Percentiles rank a stretch among this genome's conserved stretches.
Conservation (phyloP, 306 rosid species). For the Sicyos edulis region DNA sequence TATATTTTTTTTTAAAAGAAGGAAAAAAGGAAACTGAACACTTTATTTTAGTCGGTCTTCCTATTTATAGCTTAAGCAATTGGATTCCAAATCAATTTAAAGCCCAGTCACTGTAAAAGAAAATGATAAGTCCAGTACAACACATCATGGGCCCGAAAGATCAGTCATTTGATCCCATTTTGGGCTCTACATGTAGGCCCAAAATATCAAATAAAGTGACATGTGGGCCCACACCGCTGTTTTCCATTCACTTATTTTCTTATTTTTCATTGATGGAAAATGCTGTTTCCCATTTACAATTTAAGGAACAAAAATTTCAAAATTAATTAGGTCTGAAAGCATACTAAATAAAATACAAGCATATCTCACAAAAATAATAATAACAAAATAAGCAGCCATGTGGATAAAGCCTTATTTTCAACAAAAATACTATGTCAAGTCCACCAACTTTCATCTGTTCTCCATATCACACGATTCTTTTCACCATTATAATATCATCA, state of each 20-base stretch:
- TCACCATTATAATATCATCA: neutral
- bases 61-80: too few species aligned
- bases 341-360: neutral
- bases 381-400: neutral
- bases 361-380: neutral
- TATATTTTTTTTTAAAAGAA: too few species aligned
- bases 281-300: neutral
- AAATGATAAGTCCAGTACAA: neutral
- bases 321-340: constrained; percentile 7
- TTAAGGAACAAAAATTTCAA: neutral
- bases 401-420: neutral
- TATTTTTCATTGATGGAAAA: neutral
- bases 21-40: too few species aligned
- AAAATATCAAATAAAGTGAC: neutral
- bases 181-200: neutral
- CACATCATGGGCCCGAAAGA: neutral
- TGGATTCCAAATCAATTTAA: too few species aligned
- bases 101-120: too few species aligned
- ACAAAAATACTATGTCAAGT: neutral
- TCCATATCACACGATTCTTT: neutral
- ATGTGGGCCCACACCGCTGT: neutral
- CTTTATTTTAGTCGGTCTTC: too few species aligned
- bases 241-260: neutral
- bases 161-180: neutral
- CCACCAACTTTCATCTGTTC: neutral